Evolutionary conservation across 345 rosid species (phyloP).

Genomic region (Melaleuca quinquenervia): DNA sequence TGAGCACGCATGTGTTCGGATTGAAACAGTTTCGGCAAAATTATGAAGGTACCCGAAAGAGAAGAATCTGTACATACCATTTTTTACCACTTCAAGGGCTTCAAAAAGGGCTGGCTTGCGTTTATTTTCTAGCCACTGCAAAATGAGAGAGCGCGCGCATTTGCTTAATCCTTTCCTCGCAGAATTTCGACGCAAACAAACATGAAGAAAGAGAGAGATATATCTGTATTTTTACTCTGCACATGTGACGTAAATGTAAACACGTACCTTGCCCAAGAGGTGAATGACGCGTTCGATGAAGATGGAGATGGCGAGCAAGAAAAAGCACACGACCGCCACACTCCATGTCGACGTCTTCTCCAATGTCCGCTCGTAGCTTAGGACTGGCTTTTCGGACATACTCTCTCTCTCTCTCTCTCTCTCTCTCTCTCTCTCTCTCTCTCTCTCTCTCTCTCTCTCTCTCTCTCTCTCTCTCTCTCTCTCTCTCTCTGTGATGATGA

Average conservation of each 20-base stretch:
- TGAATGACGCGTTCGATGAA: conserved; percentile 60
- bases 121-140: conserved; percentile 52
- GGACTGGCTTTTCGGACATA: not conserved
- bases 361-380: conserved; percentile 23
- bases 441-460: not conserved
- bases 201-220: not conserved
- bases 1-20: not conserved
- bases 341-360: conserved; percentile 91
- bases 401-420: not conserved
- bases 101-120: conserved; percentile 55
- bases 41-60: not conserved
- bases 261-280: conserved; percentile 10
- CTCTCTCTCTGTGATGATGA: not conserved
- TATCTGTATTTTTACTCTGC: not conserved
- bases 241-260: not conserved
- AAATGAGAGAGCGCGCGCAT: not conserved
- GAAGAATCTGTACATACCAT: conserved; percentile 26
- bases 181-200: not conserved
- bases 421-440: not conserved
- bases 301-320: conserved; percentile 56
- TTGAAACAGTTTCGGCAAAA: not conserved
- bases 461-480: too few relatives aligned
- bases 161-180: not conserved
- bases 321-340: conserved; percentile 72
- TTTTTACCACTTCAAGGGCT: conserved; percentile 76